A percentile compares a stretch with the other conserved stretches of the same genome.
These are phyloP conservation scores for Paraleonurus japonicus DNA, from an alignment of 257 asterid genomes.

Conservation along the genomic window DNA sequence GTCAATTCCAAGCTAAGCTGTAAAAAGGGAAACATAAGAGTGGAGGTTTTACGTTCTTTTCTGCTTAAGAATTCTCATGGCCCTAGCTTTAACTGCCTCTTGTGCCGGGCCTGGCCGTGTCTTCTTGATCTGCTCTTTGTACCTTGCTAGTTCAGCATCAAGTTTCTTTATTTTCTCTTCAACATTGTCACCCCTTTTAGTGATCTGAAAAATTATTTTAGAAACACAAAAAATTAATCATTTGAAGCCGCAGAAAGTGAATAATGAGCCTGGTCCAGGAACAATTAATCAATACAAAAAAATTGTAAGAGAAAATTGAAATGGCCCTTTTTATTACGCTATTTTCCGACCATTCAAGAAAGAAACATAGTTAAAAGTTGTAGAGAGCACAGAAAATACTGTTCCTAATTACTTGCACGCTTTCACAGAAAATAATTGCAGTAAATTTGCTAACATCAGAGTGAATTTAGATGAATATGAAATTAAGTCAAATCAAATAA, in stretches of 20 bases:
- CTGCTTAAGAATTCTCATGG: constrained; percentile 82
- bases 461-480: not conserved
- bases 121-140: constrained; percentile 82
- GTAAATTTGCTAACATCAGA: not conserved
- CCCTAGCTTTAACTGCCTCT: constrained; percentile 92
- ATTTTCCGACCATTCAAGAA: not conserved
- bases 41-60: constrained; percentile 60
- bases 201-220: constrained; percentile 39
- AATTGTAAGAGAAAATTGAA: not conserved
- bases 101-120: constrained; percentile 95
- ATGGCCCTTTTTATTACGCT: not conserved
- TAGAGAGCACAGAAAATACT: not conserved
- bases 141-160: constrained; percentile 71
- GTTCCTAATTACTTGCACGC: not conserved
- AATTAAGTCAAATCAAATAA: not conserved
- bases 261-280: not conserved
- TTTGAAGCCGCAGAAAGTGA: not conserved
- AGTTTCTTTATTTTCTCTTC: constrained; percentile 88
- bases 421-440: not conserved
- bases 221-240: not conserved
- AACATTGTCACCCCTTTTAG: constrained; percentile 77
- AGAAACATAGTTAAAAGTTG: not conserved
- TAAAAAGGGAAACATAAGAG: not conserved
- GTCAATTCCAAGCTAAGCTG: not conserved
- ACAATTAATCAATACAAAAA: not conserved